Evolutionary conservation across 129 eudicot species (phyloP).

Genomic region (Flaveria sonorensis): DNA sequence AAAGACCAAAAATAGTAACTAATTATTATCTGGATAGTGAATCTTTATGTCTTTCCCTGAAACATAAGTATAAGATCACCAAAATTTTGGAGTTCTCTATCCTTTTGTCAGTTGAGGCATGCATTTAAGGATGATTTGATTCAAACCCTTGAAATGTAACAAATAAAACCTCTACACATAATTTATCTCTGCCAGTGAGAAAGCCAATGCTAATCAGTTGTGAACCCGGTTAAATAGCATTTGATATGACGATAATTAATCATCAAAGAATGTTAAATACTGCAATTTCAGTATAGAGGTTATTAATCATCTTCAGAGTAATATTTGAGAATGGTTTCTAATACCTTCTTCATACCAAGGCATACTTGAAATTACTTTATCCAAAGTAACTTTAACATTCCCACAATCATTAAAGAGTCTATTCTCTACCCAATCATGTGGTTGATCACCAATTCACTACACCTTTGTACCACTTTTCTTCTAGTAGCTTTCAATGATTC

Average conservation of each 20-base stretch:
- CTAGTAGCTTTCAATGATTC: background rate
- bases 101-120: background rate
- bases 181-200: background rate
- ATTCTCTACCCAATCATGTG: background rate
- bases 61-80: background rate
- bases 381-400: background rate
- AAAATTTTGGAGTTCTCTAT: too few species aligned
- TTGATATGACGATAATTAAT: background rate
- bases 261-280: slow-evolving; percentile 11
- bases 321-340: slow-evolving; percentile 9
- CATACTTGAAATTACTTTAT: background rate
- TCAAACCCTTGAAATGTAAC: too few species aligned
- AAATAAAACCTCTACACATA: too few species aligned
- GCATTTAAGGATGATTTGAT: background rate
- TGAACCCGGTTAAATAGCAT: background rate
- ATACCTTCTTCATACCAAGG: background rate
- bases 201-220: background rate
- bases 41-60: slow-evolving; percentile 1
- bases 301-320: background rate
- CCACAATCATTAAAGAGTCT: background rate
- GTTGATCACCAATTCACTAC: slow-evolving; percentile 1
- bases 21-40: background rate
- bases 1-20: background rate
- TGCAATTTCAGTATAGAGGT: background rate
- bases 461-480: background rate